phyloP scores from a whole-genome alignment of 1,139 yeast genomes.

The Geotrichum armillariae region DNA sequence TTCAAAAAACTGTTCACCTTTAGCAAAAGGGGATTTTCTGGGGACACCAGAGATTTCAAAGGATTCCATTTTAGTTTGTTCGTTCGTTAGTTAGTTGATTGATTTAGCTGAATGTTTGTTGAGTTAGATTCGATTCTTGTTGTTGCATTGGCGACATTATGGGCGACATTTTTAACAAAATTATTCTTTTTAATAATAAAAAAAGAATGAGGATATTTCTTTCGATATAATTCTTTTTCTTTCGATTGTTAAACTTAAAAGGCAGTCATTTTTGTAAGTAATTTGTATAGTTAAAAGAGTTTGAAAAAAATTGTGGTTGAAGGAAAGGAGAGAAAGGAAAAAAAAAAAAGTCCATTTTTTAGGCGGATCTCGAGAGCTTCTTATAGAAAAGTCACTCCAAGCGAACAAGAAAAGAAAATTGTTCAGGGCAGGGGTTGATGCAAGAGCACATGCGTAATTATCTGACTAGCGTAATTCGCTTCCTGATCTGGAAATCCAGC shows the following conservation, averaged over 20 bases:
- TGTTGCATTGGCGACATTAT: constrained; percentile 4
- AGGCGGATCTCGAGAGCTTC: not conserved
- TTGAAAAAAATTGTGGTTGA: not conserved
- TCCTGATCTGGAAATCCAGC: no score
- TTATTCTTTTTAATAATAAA: constrained; percentile 3
- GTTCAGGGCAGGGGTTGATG: no score
- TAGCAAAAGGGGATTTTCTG: constrained; percentile 8
- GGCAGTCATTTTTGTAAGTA: constrained; percentile 7
- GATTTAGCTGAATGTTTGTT: constrained; percentile 8
- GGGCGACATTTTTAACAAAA: constrained; percentile 6
- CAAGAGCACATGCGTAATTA: no score
- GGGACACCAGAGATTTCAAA: constrained; percentile 1
- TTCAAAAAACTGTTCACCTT: constrained; percentile 17
- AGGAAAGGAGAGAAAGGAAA: not conserved
- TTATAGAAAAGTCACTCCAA: not conserved
- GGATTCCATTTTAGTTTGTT: not conserved
- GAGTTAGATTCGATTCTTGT: not conserved
- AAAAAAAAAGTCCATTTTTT: not conserved
- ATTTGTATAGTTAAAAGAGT: not conserved
- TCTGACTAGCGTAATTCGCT: no score
- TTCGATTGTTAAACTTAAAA: constrained; percentile 2
- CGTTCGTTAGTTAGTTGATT: not conserved
- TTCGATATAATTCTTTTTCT: constrained; percentile 2
- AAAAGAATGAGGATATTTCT: not conserved
- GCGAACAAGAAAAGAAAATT: no score